A percentile compares a stretch with the other conserved stretches of the same genome.
Conservation (phyloP, 352 stramenopile species). For the Phytophthora ramorum region DNA sequence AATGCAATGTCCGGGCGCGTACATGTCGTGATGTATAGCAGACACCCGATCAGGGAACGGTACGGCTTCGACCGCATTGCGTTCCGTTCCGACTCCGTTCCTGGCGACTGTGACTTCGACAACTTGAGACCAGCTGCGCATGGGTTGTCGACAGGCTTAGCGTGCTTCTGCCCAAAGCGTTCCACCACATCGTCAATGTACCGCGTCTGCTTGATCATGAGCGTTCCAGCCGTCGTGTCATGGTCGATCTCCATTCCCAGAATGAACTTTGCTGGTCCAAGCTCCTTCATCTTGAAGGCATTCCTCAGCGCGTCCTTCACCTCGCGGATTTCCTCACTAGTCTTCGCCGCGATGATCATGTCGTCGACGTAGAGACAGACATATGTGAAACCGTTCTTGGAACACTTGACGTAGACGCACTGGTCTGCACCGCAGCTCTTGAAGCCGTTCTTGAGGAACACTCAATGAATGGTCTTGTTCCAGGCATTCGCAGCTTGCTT, state of each 20-base stretch:
- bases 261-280: slow-evolving; percentile 10
- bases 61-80: slow-evolving; percentile 1
- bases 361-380: slow-evolving; percentile 18
- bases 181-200: slow-evolving; percentile 6
- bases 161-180: neutral
- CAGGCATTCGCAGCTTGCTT: slow-evolving; percentile 27
- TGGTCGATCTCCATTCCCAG: slow-evolving; percentile 22
- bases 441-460: slow-evolving; percentile 3
- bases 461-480: slow-evolving; percentile 14
- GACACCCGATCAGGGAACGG: neutral
- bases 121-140: neutral
- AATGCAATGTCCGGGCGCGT: neutral
- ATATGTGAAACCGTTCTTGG: neutral
- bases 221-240: neutral
- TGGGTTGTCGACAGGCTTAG: slow-evolving; percentile 7
- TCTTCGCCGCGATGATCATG: slow-evolving; percentile 21
- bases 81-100: neutral
- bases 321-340: neutral
- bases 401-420: slow-evolving; percentile 5
- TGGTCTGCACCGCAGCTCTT: slow-evolving; percentile 11
- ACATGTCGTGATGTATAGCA: slow-evolving; percentile 1
- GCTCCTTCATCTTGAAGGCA: slow-evolving; percentile 19
- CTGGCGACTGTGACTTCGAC: neutral
- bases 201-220: slow-evolving; percentile 9
- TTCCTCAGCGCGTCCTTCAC: slow-evolving; percentile 8